Evolutionary conservation across 2,329 filamentous ascomycete genomes (phyloP).

Genomic region (Aspergillus arachidicola): DNA sequence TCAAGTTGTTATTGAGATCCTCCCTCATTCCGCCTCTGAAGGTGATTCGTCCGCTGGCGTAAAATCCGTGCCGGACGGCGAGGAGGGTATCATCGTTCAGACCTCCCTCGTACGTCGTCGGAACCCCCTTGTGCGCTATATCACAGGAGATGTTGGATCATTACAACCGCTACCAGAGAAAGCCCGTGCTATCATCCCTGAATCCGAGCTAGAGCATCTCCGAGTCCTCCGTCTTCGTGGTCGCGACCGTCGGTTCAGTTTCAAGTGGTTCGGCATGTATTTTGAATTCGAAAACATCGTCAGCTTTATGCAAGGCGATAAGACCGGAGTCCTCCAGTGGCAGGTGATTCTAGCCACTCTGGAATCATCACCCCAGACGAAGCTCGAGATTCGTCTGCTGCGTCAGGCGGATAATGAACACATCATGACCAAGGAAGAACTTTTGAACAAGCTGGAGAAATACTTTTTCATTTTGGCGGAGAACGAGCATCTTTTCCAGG

Average conservation of each 20-base stretch:
- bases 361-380: conserved; percentile 11
- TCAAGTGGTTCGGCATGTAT: conserved; percentile 45
- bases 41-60: conserved; percentile 4
- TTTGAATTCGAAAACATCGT: conserved; percentile 40
- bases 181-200: conserved; percentile 18
- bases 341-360: conserved; percentile 40
- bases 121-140: conserved; percentile 49
- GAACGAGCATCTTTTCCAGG: conserved; percentile 18
- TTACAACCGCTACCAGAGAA: conserved; percentile 37
- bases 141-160: conserved; percentile 48
- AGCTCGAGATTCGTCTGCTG: conserved; percentile 24
- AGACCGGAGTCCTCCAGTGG: conserved; percentile 44
- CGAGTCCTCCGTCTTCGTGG: conserved; percentile 44
- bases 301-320: conserved; percentile 23
- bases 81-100: conserved; percentile 44
- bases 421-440: background rate
- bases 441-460: background rate
- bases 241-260: conserved; percentile 49
- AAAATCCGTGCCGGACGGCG: conserved; percentile 30
- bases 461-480: conserved; percentile 10
- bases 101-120: conserved; percentile 47
- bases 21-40: conserved; percentile 24
- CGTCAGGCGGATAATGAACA: conserved; percentile 3
- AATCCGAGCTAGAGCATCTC: conserved; percentile 26
- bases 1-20: conserved; percentile 41